Conservation (phyloP, 2,329 filamentous ascomycete species). For the Calonectria pauciramosa region DNA sequence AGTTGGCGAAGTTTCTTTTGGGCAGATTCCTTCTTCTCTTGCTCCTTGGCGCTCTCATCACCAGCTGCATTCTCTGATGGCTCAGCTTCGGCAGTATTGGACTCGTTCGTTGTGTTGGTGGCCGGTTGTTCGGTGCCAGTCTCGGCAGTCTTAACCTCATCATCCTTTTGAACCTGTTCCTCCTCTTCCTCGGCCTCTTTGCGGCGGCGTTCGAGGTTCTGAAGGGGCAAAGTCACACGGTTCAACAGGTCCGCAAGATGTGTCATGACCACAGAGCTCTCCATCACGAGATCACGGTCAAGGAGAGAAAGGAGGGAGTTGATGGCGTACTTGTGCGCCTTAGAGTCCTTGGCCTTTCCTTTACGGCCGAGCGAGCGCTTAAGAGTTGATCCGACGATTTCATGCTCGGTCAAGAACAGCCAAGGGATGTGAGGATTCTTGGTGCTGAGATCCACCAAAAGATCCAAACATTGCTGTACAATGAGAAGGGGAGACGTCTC, state of each 20-base stretch:
- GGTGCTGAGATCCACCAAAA: slow-evolving; percentile 85
- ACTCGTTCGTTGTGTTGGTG: slow-evolving; percentile 46
- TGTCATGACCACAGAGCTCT: slow-evolving; percentile 98
- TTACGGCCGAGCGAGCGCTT: slow-evolving; percentile 86
- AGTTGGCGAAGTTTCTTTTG: slow-evolving; percentile 71
- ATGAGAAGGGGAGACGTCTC: slow-evolving; percentile 96
- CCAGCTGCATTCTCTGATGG: slow-evolving; percentile 42
- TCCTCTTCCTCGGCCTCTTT: slow-evolving; percentile 76
- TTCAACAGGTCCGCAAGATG: slow-evolving; percentile 89
- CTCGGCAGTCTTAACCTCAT: slow-evolving; percentile 48
- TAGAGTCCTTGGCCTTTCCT: slow-evolving; percentile 88
- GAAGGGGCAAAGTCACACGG: slow-evolving; percentile 88
- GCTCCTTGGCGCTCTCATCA: slow-evolving; percentile 46
- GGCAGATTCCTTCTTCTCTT: slow-evolving; percentile 56
- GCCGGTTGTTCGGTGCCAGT: slow-evolving; percentile 34
- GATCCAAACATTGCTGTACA: slow-evolving; percentile 92
- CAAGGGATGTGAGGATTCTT: slow-evolving; percentile 90
- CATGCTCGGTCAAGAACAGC: slow-evolving; percentile 95
- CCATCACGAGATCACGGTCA: slow-evolving; percentile 95
- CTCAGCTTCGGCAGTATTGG: slow-evolving; percentile 46
- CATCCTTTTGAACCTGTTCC: slow-evolving; percentile 56
- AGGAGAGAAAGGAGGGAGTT: slow-evolving; percentile 91
- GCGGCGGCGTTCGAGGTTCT: slow-evolving; percentile 84
- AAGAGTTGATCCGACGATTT: slow-evolving; percentile 78
- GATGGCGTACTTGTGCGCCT: slow-evolving; percentile 88